Percentiles rank a stretch among this genome's conserved stretches.
Conservation (phyloP, 495 filamentous ascomycete genomes). For the Penicillium bialowiezense region DNA sequence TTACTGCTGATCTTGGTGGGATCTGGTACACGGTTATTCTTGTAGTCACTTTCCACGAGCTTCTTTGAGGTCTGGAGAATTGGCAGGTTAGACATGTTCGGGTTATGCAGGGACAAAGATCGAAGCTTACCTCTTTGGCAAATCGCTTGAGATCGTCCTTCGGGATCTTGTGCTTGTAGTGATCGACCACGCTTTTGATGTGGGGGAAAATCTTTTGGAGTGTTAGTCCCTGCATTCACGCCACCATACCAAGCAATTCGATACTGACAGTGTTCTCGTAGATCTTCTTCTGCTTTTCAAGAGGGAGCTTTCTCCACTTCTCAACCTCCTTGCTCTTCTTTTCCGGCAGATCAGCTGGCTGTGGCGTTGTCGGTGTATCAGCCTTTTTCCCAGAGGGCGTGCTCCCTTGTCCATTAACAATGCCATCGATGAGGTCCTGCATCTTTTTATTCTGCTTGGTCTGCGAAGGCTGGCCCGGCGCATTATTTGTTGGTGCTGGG, state of each 20-base stretch:
- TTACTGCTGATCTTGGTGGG: conserved; percentile 76
- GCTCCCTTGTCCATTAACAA: conserved; percentile 66
- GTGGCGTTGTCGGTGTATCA: conserved; percentile 48
- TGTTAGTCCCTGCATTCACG: conserved; percentile 5
- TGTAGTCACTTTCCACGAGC: conserved; percentile 84
- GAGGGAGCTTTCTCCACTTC: conserved; percentile 74
- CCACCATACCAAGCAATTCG: neutral
- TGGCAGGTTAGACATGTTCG: neutral
- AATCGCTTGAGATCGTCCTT: conserved; percentile 86
- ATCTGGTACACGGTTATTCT: conserved; percentile 76
- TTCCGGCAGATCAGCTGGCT: conserved; percentile 55
- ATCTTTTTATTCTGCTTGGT: conserved; percentile 56
- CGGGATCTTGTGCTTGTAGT: conserved; percentile 78
- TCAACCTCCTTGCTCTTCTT: conserved; percentile 59
- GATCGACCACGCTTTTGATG: conserved; percentile 80
- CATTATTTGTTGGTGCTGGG: conserved; percentile 58
- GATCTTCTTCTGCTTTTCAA: conserved; percentile 88
- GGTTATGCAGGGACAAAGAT: no score
- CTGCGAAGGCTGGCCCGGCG: conserved; percentile 46
- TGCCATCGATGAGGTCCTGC: conserved; percentile 81
- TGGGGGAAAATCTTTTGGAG: conserved; percentile 69
- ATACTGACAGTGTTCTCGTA: conserved; percentile 83
- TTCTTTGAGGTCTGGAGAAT: conserved; percentile 65
- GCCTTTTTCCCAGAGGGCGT: conserved; percentile 60
- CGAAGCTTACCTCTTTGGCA: conserved; percentile 74